These are phyloP conservation scores for Mantamonas sphyraenae DNA, from an alignment of 78 protist species.

Conservation along the genomic window DNA sequence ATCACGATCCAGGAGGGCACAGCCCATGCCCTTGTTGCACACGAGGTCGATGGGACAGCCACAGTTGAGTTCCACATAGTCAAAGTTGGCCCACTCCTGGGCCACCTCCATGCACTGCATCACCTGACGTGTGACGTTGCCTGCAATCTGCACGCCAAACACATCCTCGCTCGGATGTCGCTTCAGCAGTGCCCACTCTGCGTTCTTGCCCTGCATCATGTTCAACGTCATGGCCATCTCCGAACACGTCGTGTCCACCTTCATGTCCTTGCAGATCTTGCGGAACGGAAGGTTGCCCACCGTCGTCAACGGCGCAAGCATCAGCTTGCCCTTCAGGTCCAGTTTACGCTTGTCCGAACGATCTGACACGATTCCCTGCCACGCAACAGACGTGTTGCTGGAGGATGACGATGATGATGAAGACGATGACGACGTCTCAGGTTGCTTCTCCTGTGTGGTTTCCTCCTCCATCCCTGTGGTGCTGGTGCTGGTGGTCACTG, in stretches of 20 bases:
- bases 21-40: conserved; percentile 60
- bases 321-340: conserved; percentile 64
- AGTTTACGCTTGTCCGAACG: too few relatives aligned
- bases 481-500: too few relatives aligned
- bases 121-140: too few relatives aligned
- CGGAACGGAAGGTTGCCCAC: conserved; percentile 98
- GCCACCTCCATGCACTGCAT: not conserved
- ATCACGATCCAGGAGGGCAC: conserved; percentile 52
- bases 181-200: conserved; percentile 69
- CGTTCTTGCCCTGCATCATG: conserved; percentile 34
- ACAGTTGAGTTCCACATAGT: conserved; percentile 84
- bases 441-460: too few relatives aligned
- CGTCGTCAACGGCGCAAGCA: conserved; percentile 95
- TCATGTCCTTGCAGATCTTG: conserved; percentile 53
- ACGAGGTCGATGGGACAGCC: conserved; percentile 92
- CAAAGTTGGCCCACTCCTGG: conserved; percentile 7
- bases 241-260: conserved; percentile 72
- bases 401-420: too few relatives aligned
- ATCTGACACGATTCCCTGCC: too few relatives aligned
- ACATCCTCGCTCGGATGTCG: conserved; percentile 74
- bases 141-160: conserved; percentile 91
- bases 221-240: conserved; percentile 83
- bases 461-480: too few relatives aligned
- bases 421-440: too few relatives aligned
- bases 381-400: too few relatives aligned